Base-by-base conservation (phyloP, 257 asterid genomes). In the Plantago major region DNA sequence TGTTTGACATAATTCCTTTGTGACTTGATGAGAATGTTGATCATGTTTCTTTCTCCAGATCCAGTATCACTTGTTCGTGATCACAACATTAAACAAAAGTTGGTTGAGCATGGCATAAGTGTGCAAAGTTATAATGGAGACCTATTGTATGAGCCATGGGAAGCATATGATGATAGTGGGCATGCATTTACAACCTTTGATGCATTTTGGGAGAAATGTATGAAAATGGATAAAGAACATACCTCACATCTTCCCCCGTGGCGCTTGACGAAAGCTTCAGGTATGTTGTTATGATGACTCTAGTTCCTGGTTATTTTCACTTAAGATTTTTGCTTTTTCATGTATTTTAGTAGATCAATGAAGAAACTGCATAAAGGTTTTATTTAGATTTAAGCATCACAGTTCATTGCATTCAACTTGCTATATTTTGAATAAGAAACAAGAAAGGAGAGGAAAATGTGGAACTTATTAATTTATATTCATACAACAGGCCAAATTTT, bases 41-140 rank as follows among this genome's bases (percentile, higher is more conserved):
- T 46, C 51, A 28, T 43, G 50, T 67, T 43, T 66, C 56, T 48
- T 47, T 44, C 51, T 63, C 42, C 81, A 89, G 97, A 92, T 82
- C 97, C 96, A 9, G 73, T 83, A 63, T 92, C 97, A 26, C 81
- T 92, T 46, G 95, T 89, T 72, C 97, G 99, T 67, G 99, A 92
- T 71, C 97, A 89, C 77, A 62, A 70, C 64, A 76, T 92, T 54
- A 92, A 87, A 73, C 87, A 89, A 60, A 85, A 80, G 74, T 60
- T 93, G 67, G 79, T 74, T 17, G 95, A 93, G 65, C 79, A 66
- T 30, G 91, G 95, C 40, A 62, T 89, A 57, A 63, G 76, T 7
- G 94, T 93, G 57, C 85, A 87, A 60, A 80, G 95, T 83, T 86
- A 69, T 58, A 87, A 83, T 10, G 81, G 89, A 2, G 96, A 93